phyloP scores from a whole-genome alignment of 345 rosid species.

The Balakata baccata region DNA sequence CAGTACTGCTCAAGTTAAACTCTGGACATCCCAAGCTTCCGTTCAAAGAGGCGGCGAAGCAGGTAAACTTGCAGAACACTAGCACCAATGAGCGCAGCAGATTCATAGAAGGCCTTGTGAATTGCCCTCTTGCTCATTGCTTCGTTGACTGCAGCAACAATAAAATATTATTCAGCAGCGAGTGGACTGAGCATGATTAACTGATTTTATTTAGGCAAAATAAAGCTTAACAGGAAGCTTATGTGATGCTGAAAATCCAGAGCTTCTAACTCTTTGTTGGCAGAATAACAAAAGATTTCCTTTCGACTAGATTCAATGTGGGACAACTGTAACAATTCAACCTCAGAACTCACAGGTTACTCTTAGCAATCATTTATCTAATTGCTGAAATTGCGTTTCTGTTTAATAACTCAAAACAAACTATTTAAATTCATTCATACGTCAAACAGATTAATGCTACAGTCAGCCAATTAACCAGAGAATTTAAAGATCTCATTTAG shows the following conservation, averaged over 20 bases:
- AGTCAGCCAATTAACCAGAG: no score
- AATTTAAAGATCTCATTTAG: no score
- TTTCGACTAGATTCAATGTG: neutral
- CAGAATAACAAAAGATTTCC: neutral
- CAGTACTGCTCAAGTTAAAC: slow-evolving; percentile 35
- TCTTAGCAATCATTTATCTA: neutral
- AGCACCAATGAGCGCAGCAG: slow-evolving; percentile 55
- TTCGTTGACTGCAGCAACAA: slow-evolving; percentile 55
- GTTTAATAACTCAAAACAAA: neutral
- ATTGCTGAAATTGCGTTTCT: neutral
- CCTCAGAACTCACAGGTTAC: neutral
- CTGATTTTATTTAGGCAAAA: neutral
- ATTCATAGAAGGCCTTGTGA: slow-evolving; percentile 63
- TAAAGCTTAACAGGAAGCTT: no score
- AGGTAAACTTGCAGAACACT: slow-evolving; percentile 66
- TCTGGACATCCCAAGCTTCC: slow-evolving; percentile 59
- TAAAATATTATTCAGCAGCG: neutral
- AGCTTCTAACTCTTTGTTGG: neutral
- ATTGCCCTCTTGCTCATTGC: slow-evolving; percentile 56
- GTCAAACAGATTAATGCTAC: no score
- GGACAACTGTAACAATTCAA: neutral
- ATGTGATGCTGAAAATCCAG: neutral
- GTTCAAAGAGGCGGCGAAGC: slow-evolving; percentile 58
- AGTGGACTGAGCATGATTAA: neutral
- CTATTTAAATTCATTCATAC: neutral